Evolutionary conservation across 83 land plant genomes (phyloP).

Genomic region (Thuja plicata): DNA sequence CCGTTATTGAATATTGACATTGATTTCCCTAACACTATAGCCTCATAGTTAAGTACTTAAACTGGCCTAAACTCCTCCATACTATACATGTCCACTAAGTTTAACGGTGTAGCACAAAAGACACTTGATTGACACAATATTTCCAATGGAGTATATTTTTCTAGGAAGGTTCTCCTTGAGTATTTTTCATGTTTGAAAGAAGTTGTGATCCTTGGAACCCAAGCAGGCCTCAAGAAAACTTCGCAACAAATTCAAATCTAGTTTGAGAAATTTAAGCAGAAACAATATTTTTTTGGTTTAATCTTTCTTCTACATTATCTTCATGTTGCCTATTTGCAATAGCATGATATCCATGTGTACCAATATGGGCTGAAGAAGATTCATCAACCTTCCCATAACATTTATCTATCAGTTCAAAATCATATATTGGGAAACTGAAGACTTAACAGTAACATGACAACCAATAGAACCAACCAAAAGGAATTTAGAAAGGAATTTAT

Average conservation of each 20-base stretch:
- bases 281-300: constrained; percentile 19
- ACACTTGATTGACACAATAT: too few species aligned
- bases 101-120: too few species aligned
- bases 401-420: neutral
- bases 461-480: neutral
- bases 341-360: neutral
- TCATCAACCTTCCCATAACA: neutral
- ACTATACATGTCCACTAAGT: too few species aligned
- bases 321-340: neutral
- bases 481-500: constrained; percentile 17
- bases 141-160: constrained; percentile 11
- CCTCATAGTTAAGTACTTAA: too few species aligned
- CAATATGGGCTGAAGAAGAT: neutral
- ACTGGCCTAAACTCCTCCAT: too few species aligned
- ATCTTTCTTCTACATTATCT: neutral
- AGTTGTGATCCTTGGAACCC: constrained; percentile 29
- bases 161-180: neutral
- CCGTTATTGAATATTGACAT: too few species aligned
- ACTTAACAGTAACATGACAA: too few species aligned
- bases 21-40: too few species aligned
- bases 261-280: constrained; percentile 26
- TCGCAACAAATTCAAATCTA: constrained; percentile 44
- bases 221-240: constrained; percentile 37
- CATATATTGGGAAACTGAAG: neutral
- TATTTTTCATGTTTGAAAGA: constrained; percentile 1